Conservation (phyloP, 768 basidiomycete species). For the Pleurotus eryngii region DNA sequence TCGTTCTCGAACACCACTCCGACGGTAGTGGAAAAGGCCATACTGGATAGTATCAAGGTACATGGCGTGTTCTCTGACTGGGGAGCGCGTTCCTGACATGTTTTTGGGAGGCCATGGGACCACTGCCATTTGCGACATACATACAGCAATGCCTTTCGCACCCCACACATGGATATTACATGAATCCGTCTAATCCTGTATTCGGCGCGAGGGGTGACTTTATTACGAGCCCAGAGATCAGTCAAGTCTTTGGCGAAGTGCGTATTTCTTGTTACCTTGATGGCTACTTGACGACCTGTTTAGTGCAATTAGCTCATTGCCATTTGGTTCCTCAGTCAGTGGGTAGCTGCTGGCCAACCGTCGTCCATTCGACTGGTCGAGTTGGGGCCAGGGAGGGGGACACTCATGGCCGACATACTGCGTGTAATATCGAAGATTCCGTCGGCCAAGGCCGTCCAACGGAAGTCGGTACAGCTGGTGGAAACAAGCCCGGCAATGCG, state of each 20-base stretch:
- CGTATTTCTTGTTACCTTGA: constrained; percentile 19
- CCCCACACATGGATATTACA: constrained; percentile 92
- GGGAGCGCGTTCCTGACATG: background rate
- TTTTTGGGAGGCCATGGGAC: constrained; percentile 71
- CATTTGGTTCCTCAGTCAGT: constrained; percentile 82
- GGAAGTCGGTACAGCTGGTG: constrained; percentile 63
- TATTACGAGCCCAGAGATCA: constrained; percentile 95
- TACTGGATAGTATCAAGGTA: constrained; percentile 74
- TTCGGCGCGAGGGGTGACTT: constrained; percentile 92
- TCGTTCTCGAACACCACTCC: constrained; percentile 4
- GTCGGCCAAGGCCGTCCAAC: constrained; percentile 31
- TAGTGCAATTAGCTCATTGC: constrained; percentile 65
- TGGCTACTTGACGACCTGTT: constrained; percentile 8
- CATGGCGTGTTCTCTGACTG: constrained; percentile 5
- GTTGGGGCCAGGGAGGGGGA: constrained; percentile 92
- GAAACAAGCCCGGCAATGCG: constrained; percentile 77
- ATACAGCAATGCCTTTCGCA: constrained; percentile 91
- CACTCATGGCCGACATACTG: constrained; percentile 85
- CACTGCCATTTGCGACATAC: constrained; percentile 83
- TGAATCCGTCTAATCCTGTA: constrained; percentile 65
- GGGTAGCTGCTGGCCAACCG: constrained; percentile 50
- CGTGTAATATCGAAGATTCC: constrained; percentile 43
- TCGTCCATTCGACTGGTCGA: constrained; percentile 72
- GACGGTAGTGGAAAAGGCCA: constrained; percentile 58
- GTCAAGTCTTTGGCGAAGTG: constrained; percentile 96